Conservation (phyloP, 768 basidiomycete genomes). For the Holtermannia corniformis region DNA sequence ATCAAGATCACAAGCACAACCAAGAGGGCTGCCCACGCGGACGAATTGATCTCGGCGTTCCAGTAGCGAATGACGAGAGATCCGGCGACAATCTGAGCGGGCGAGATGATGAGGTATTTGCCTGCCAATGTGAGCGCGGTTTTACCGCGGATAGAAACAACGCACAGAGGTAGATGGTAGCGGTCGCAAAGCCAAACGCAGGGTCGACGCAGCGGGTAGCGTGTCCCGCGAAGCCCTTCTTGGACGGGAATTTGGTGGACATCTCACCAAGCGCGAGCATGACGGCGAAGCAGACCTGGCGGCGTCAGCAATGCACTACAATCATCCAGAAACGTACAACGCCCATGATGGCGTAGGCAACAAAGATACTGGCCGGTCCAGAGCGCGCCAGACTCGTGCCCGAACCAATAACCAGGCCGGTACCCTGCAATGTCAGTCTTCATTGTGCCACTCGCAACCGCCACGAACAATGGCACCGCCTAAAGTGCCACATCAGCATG, state of each 20-base stretch:
- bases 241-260: constrained; percentile 30
- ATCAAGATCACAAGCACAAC: constrained; percentile 23
- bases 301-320: background rate
- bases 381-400: constrained; percentile 30
- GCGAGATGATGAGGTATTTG: constrained; percentile 43
- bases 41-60: constrained; percentile 8
- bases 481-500: no score
- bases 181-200: constrained; percentile 34
- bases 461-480: constrained; percentile 40
- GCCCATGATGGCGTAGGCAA: constrained; percentile 30
- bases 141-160: no score
- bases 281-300: constrained; percentile 24
- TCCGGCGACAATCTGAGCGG: constrained; percentile 38
- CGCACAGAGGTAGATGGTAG: constrained; percentile 27
- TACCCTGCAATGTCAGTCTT: constrained; percentile 18
- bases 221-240: constrained; percentile 38
- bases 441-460: constrained; percentile 7
- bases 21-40: constrained; percentile 20
- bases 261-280: constrained; percentile 36
- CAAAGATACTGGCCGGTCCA: constrained; percentile 30
- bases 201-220: constrained; percentile 36
- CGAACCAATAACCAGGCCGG: constrained; percentile 36
- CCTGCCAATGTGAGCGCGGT: constrained; percentile 4
- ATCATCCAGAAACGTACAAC: constrained; percentile 2
- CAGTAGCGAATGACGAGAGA: constrained; percentile 26